A percentile compares a stretch with the other conserved stretches of the same genome.
These are phyloP conservation scores for Podaxis sp. DNA, from an alignment of 768 basidiomycete genomes.

Conservation along the genomic window DNA sequence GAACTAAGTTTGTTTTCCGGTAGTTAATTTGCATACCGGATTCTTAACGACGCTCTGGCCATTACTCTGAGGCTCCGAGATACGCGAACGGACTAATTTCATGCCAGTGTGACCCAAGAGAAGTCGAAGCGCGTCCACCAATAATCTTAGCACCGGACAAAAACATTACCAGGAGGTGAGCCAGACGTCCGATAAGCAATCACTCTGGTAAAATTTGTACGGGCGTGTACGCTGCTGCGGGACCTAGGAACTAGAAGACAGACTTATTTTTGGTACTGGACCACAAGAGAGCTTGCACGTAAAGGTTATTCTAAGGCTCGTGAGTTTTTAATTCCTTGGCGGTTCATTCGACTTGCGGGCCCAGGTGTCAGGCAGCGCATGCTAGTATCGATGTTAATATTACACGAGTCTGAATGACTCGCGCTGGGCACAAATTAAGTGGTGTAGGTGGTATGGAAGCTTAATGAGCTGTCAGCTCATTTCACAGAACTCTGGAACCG, in stretches of 20 bases:
- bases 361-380: neutral
- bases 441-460: neutral
- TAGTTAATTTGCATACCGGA: neutral
- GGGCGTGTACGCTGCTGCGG: neutral
- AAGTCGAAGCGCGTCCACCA: neutral
- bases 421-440: neutral
- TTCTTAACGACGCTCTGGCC: neutral
- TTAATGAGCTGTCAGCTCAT: neutral
- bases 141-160: conserved; percentile 11
- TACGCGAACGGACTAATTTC: conserved; percentile 6
- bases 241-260: conserved; percentile 2
- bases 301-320: neutral
- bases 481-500: neutral
- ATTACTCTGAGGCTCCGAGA: neutral
- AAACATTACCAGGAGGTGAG: neutral
- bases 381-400: neutral
- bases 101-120: neutral
- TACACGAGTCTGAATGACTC: neutral
- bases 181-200: conserved; percentile 10
- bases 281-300: neutral
- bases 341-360: neutral
- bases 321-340: conserved; percentile 1
- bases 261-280: neutral
- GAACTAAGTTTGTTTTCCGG: neutral
- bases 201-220: neutral